Conservation (phyloP, 768 basidiomycete species). For the Mycena albidolilacea region DNA sequence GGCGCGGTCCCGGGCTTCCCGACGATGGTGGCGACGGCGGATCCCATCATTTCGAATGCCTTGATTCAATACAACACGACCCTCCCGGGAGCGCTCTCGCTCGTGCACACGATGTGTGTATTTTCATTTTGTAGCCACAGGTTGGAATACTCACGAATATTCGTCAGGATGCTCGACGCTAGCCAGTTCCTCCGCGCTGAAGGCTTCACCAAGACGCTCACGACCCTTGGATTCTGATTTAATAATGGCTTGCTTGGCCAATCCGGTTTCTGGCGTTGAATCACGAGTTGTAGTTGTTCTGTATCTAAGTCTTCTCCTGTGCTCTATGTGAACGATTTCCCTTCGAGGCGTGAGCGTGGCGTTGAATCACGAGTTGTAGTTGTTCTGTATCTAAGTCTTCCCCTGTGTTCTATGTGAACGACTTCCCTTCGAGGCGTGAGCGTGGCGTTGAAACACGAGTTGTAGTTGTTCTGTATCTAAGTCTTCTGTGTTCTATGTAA, state of each 20-base stretch:
- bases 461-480: too few species aligned
- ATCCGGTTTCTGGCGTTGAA: conserved; percentile 1
- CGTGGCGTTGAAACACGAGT: not conserved
- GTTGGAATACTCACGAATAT: too few species aligned
- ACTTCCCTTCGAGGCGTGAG: not conserved
- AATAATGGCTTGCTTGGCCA: not conserved
- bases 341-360: not conserved
- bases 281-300: not conserved
- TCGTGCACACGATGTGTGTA: conserved; percentile 51
- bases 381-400: not conserved
- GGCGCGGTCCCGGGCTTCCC: conserved; percentile 47
- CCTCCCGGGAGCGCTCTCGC: conserved; percentile 42
- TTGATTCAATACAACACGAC: conserved; percentile 49
- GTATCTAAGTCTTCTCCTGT: not conserved
- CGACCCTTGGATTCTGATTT: conserved; percentile 49
- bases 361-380: not conserved
- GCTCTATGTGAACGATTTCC: not conserved
- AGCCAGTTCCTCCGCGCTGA: conserved; percentile 51
- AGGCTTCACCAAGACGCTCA: conserved; percentile 51
- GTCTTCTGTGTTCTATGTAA: not conserved
- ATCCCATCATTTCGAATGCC: conserved; percentile 46
- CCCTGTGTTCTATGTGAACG: not conserved
- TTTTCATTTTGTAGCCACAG: not conserved
- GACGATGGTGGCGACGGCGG: conserved; percentile 45
- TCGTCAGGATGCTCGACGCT: conserved; percentile 51